These are phyloP conservation scores for Groenewaldozyma sp. DNA, from an alignment of 1,139 yeast species.

Conservation along the genomic window DNA sequence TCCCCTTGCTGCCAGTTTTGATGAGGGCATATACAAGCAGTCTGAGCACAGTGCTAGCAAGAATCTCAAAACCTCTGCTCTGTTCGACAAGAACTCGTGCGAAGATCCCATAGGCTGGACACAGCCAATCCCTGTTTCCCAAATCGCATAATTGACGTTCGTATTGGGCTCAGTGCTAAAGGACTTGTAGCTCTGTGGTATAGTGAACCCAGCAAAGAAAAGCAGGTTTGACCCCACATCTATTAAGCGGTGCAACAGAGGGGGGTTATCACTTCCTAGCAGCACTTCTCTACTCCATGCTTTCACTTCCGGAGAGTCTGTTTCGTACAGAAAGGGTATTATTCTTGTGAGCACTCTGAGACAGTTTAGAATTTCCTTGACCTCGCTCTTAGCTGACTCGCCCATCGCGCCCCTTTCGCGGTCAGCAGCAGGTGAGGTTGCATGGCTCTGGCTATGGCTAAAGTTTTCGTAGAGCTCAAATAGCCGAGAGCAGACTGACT, in stretches of 20 bases:
- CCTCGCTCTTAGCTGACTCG: slow-evolving; percentile 16
- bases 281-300: slow-evolving; percentile 33
- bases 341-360: slow-evolving; percentile 56
- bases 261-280: slow-evolving; percentile 34
- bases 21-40: slow-evolving; percentile 45
- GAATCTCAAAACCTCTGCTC: slow-evolving; percentile 58
- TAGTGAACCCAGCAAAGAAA: slow-evolving; percentile 55
- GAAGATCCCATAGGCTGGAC: slow-evolving; percentile 37
- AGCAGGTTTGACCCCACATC: slow-evolving; percentile 42
- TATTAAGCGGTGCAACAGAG: slow-evolving; percentile 46
- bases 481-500: slow-evolving; percentile 33
- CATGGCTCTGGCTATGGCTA: slow-evolving; percentile 23
- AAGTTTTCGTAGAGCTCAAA: slow-evolving; percentile 23
- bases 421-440: background rate
- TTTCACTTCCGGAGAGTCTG: slow-evolving; percentile 26
- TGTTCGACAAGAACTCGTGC: slow-evolving; percentile 46
- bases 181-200: slow-evolving; percentile 26
- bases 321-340: slow-evolving; percentile 58
- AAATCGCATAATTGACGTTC: slow-evolving; percentile 29
- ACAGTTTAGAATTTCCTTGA: slow-evolving; percentile 43
- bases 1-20: slow-evolving; percentile 42
- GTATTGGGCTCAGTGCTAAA: slow-evolving; percentile 9
- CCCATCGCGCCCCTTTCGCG: background rate
- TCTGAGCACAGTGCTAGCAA: slow-evolving; percentile 56
- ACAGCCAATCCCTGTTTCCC: slow-evolving; percentile 77